phyloP scores from a whole-genome alignment of 768 basidiomycete species.

The Agrocybe pediades region DNA sequence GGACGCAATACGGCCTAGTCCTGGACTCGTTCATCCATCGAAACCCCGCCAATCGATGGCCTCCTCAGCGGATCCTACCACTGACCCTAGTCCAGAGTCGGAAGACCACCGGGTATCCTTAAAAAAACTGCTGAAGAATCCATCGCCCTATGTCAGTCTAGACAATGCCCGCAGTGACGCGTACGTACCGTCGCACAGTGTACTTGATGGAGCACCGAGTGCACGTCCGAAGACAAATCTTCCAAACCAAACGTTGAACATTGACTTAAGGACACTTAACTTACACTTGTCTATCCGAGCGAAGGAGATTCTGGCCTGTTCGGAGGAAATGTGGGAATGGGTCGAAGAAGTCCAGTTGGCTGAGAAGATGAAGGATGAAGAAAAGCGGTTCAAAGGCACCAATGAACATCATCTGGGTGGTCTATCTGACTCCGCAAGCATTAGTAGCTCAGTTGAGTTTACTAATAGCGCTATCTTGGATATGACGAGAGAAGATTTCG shows the following conservation, averaged over 20 bases:
- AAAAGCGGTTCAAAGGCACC: constrained; percentile 18
- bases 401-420: constrained; percentile 18
- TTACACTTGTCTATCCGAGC: constrained; percentile 63
- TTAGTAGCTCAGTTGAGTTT: constrained; percentile 22
- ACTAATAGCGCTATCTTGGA: constrained; percentile 41
- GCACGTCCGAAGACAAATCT: constrained; percentile 32
- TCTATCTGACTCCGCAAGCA: constrained; percentile 7
- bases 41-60: constrained; percentile 18
- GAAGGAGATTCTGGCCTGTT: constrained; percentile 67
- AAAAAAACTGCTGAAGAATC: constrained; percentile 34
- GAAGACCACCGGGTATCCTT: constrained; percentile 37
- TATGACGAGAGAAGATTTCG: constrained; percentile 64
- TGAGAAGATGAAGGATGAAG: constrained; percentile 11
- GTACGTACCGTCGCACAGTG: constrained; percentile 37
- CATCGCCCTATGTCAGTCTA: constrained; percentile 47
- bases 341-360: constrained; percentile 50
- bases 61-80: constrained; percentile 15
- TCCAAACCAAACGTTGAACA: constrained; percentile 54
- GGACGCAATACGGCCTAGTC: constrained; percentile 32
- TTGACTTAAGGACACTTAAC: constrained; percentile 62
- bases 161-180: constrained; percentile 46
- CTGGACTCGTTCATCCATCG: constrained; percentile 23
- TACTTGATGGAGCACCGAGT: constrained; percentile 13
- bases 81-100: constrained; percentile 19
- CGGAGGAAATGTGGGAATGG: constrained; percentile 84